A percentile compares a stretch with the other conserved stretches of the same genome.
These are phyloP conservation scores for Arbutus unedo DNA, from an alignment of 148 eudicot genomes.

Conservation along the genomic window DNA sequence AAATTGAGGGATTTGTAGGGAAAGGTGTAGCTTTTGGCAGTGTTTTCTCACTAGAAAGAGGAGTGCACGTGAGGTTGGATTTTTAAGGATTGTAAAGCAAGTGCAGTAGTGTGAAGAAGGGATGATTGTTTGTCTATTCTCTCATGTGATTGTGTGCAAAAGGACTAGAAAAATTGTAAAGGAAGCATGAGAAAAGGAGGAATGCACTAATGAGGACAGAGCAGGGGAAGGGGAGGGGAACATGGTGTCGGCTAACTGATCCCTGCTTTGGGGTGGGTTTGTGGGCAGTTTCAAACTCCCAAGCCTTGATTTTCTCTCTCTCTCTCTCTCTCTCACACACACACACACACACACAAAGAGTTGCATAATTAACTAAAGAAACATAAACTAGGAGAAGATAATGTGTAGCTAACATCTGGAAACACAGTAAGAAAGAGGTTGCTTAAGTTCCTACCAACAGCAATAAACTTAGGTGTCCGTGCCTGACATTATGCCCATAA, in stretches of 20 bases:
- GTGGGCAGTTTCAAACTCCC: slow-evolving; percentile 12
- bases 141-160: neutral
- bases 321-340: neutral
- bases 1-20: slow-evolving; percentile 37
- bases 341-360: neutral
- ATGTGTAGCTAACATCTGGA: neutral
- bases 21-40: slow-evolving; percentile 16
- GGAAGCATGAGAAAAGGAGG: slow-evolving; percentile 31
- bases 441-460: neutral
- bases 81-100: slow-evolving; percentile 9
- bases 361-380: neutral
- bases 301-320: neutral
- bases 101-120: slow-evolving; percentile 17
- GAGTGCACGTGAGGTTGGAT: slow-evolving; percentile 41
- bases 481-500: neutral
- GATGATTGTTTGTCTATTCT: slow-evolving; percentile 15
- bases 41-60: neutral
- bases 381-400: neutral
- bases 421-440: neutral
- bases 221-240: slow-evolving; percentile 33
- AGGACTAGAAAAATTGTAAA: slow-evolving; percentile 36
- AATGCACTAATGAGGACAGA: slow-evolving; percentile 36
- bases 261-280: neutral
- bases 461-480: too few species aligned
- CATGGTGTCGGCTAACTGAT: slow-evolving; percentile 16